phyloP scores from a whole-genome alignment of 2,329 filamentous ascomycete species.

The Botrytis cinerea region DNA sequence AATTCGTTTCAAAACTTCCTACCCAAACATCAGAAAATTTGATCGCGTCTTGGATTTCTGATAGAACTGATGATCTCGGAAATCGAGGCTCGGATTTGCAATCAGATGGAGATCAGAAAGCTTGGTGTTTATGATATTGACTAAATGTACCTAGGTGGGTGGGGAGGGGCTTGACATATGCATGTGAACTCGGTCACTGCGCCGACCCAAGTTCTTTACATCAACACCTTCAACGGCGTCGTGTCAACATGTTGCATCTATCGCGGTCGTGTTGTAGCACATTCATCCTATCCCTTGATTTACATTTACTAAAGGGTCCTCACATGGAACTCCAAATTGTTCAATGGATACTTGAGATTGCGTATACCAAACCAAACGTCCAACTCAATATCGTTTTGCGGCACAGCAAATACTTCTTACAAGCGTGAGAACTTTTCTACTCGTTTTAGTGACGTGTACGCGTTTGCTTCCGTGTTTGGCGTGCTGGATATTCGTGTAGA shows the following conservation, averaged over 20 bases:
- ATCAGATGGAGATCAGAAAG: not conserved
- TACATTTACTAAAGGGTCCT: not conserved
- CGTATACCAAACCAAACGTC: not conserved
- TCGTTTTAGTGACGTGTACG: conserved; percentile 1
- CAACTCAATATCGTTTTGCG: not conserved
- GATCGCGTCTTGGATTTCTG: not conserved
- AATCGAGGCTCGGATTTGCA: not conserved
- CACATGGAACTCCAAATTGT: not conserved
- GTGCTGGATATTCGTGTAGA: not conserved
- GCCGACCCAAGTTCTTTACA: not conserved
- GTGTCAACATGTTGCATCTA: not conserved
- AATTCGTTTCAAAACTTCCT: conserved; percentile 2
- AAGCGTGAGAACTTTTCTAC: not conserved
- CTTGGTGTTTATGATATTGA: not conserved
- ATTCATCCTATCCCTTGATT: not conserved
- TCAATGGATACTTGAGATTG: not conserved
- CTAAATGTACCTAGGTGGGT: not conserved
- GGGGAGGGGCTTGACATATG: not conserved
- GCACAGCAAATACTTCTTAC: conserved; percentile 1
- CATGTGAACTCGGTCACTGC: not conserved
- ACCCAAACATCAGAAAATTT: not conserved
- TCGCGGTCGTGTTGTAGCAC: not conserved
- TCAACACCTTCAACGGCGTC: not conserved
- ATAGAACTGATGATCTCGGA: not conserved
- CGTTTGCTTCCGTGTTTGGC: not conserved